phyloP scores from a whole-genome alignment of 1,284 basidiomycete species.

The Volvariella volvacea region DNA sequence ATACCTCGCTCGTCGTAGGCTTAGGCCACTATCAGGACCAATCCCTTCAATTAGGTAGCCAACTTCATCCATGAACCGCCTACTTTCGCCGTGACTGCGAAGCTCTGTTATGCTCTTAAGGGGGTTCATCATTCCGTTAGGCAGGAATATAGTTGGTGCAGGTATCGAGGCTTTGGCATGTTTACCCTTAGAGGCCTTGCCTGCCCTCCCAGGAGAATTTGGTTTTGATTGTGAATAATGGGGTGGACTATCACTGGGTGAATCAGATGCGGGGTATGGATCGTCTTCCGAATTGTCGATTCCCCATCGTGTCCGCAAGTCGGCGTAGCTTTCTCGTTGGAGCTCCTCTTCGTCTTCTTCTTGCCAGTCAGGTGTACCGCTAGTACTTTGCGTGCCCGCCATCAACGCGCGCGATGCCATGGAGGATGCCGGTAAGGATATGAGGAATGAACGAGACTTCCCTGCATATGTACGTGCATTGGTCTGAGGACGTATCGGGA shows the following conservation, averaged over 20 bases:
- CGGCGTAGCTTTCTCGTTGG: slow-evolving; percentile 63
- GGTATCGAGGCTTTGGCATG: slow-evolving; percentile 19
- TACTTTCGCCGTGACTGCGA: slow-evolving; percentile 69
- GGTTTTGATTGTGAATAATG: slow-evolving; percentile 16
- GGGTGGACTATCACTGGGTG: slow-evolving; percentile 18
- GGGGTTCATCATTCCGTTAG: slow-evolving; percentile 61
- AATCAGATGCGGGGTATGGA: slow-evolving; percentile 31
- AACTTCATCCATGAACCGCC: slow-evolving; percentile 73
- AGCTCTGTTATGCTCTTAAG: slow-evolving; percentile 75
- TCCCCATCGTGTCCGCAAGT: slow-evolving; percentile 64
- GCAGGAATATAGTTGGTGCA: slow-evolving; percentile 23
- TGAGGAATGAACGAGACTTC: slow-evolving; percentile 67
- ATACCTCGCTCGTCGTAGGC: slow-evolving; percentile 62
- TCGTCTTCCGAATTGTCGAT: slow-evolving; percentile 72
- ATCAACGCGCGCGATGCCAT: slow-evolving; percentile 11
- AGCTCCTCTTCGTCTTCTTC: slow-evolving; percentile 41
- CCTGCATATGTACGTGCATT: slow-evolving; percentile 65
- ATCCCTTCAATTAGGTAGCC: slow-evolving; percentile 79
- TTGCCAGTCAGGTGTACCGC: neutral
- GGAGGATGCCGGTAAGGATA: slow-evolving; percentile 39
- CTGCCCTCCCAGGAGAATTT: slow-evolving; percentile 8
- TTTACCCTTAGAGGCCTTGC: slow-evolving; percentile 14
- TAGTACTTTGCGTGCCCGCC: slow-evolving; percentile 1
- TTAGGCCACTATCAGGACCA: slow-evolving; percentile 32
- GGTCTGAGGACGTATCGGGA: slow-evolving; percentile 18